Evolutionary conservation across 2,329 filamentous ascomycete genomes (phyloP).

Genomic region (Penicillium sp.): DNA sequence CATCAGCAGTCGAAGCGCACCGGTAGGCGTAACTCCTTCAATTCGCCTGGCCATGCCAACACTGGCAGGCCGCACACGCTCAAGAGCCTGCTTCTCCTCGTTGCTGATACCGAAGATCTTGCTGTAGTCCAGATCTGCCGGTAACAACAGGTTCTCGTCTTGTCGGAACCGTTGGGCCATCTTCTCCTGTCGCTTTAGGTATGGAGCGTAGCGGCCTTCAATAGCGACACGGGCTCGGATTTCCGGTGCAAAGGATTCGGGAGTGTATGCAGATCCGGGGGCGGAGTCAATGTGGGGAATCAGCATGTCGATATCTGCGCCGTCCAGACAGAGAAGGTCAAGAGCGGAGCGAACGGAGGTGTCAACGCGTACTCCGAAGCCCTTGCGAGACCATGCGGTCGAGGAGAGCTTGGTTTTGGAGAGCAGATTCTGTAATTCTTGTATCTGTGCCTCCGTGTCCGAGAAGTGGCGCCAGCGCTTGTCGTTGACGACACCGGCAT

Average conservation of each 20-base stretch:
- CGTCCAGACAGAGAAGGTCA: conserved; percentile 69
- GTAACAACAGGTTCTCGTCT: conserved; percentile 72
- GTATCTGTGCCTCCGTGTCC: conserved; percentile 63
- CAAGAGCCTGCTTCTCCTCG: conserved; percentile 70
- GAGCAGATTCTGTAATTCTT: conserved; percentile 60
- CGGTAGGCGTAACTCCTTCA: conserved; percentile 62
- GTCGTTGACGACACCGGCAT: conserved; percentile 74
- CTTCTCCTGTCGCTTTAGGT: conserved; percentile 67
- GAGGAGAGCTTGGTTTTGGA: conserved; percentile 55
- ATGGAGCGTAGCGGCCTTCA: conserved; percentile 81
- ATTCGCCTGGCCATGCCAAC: conserved; percentile 83
- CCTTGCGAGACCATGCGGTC: conserved; percentile 62
- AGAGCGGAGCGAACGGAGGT: conserved; percentile 65
- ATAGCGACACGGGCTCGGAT: conserved; percentile 69
- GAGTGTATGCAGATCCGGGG: conserved; percentile 39
- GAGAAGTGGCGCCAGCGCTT: conserved; percentile 64
- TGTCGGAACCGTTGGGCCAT: conserved; percentile 64
- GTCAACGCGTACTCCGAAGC: conserved; percentile 66
- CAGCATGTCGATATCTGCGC: conserved; percentile 57
- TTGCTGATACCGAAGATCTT: conserved; percentile 67
- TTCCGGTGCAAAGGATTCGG: conserved; percentile 48
- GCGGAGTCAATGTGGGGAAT: conserved; percentile 47
- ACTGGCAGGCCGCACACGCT: conserved; percentile 69
- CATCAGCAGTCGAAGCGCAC: conserved; percentile 43
- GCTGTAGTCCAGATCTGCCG: conserved; percentile 71